These are phyloP conservation scores for Zygotorulaspora danielsina DNA, from an alignment of 805 yeast genomes.

Conservation along the genomic window DNA sequence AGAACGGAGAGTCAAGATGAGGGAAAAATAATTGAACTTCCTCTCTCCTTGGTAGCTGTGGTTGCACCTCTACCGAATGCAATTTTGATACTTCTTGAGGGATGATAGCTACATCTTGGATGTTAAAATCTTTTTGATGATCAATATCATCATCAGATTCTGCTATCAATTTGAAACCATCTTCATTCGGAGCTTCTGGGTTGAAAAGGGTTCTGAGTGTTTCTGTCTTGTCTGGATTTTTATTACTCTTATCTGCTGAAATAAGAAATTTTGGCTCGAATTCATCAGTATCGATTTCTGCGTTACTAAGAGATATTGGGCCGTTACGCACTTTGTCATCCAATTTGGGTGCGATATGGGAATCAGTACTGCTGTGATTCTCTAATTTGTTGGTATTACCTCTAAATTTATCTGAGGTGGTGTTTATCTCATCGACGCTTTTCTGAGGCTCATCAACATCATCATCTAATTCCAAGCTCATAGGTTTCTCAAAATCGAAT, in stretches of 20 bases:
- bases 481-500: slow-evolving; percentile 51
- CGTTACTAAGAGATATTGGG: slow-evolving; percentile 19
- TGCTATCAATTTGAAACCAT: slow-evolving; percentile 42
- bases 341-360: not conserved
- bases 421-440: not conserved
- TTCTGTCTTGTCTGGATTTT: slow-evolving; percentile 47
- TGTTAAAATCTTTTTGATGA: slow-evolving; percentile 27
- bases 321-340: slow-evolving; percentile 27
- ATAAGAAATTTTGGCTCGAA: slow-evolving; percentile 49
- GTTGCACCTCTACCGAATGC: slow-evolving; percentile 1
- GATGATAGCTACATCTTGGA: slow-evolving; percentile 18
- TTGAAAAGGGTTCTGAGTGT: slow-evolving; percentile 57
- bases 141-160: slow-evolving; percentile 49
- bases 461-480: slow-evolving; percentile 41
- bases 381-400: not conserved
- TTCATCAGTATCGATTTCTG: slow-evolving; percentile 39
- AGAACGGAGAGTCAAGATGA: slow-evolving; percentile 80
- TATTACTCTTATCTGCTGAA: slow-evolving; percentile 4
- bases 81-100: slow-evolving; percentile 8
- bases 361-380: not conserved
- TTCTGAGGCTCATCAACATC: slow-evolving; percentile 15
- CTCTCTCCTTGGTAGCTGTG: slow-evolving; percentile 25
- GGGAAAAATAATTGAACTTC: slow-evolving; percentile 67
- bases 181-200: slow-evolving; percentile 35
- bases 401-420: not conserved